These are phyloP conservation scores for Alloascoidea hylecoeti DNA, from an alignment of 805 yeast species.

Conservation along the genomic window DNA sequence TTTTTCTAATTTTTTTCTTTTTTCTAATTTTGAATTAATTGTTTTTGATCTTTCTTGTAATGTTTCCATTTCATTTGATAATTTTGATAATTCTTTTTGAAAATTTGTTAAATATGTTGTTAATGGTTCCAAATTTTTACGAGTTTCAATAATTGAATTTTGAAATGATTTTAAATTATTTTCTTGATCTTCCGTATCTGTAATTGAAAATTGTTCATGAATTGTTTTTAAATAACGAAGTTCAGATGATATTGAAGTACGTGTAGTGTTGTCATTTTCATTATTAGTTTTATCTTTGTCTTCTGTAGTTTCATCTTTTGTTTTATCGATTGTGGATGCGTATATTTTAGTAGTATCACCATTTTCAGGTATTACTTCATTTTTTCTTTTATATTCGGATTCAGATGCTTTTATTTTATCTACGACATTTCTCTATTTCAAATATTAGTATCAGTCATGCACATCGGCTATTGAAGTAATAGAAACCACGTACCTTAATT, in stretches of 20 bases:
- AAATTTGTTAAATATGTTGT: slow-evolving; percentile 38
- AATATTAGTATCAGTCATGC: neutral
- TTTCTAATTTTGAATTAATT: slow-evolving; percentile 30
- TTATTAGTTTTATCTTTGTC: no score
- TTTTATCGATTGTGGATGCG: neutral
- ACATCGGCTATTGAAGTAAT: neutral
- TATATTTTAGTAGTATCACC: no score
- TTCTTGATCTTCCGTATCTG: slow-evolving; percentile 1
- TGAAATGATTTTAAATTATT: slow-evolving; percentile 9
- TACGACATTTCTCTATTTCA: neutral
- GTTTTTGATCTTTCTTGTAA: slow-evolving; percentile 38
- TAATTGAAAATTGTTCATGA: neutral
- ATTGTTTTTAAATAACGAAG: neutral
- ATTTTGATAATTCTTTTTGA: slow-evolving; percentile 37
- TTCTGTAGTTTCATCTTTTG: neutral
- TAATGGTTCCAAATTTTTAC: slow-evolving; percentile 27
- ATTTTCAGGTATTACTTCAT: no score
- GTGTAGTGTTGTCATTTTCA: no score
- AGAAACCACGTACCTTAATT: neutral
- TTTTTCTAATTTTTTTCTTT: slow-evolving; percentile 31
- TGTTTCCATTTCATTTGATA: slow-evolving; percentile 47
- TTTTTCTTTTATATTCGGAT: neutral
- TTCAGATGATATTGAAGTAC: no score
- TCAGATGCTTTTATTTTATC: neutral
- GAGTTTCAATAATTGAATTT: slow-evolving; percentile 8